A percentile compares a stretch with the other conserved stretches of the same genome.
Evolutionary conservation across 148 eudicot species (phyloP).

Genomic region (Dysphania ambrosioides): DNA sequence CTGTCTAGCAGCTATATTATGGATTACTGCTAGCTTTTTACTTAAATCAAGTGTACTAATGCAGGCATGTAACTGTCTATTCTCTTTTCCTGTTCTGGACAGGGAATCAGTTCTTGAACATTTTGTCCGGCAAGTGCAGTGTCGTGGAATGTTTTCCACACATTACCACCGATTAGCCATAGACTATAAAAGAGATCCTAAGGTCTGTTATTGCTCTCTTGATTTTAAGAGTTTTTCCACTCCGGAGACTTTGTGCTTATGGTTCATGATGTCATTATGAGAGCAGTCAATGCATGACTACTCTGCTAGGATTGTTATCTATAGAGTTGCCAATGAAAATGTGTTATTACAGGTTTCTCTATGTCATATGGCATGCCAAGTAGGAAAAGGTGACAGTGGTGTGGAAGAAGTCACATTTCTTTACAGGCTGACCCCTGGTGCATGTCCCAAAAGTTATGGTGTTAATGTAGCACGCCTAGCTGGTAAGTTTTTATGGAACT

Average conservation of each 20-base stretch:
- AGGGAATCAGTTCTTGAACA: slow-evolving; percentile 97
- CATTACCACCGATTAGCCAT: slow-evolving; percentile 90
- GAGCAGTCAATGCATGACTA: background rate
- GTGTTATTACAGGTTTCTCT: slow-evolving; percentile 59
- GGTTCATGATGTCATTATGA: background rate
- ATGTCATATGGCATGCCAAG: slow-evolving; percentile 95
- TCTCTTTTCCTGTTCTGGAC: slow-evolving; percentile 25
- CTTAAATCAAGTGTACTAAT: background rate
- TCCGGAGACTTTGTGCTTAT: background rate
- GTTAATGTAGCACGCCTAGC: slow-evolving; percentile 94
- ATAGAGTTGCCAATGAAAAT: background rate
- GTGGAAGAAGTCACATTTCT: slow-evolving; percentile 94
- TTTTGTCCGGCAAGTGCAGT: slow-evolving; percentile 66
- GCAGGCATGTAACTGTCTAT: slow-evolving; percentile 11
- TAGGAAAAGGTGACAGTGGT: slow-evolving; percentile 57
- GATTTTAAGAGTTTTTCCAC: background rate
- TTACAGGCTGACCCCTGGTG: slow-evolving; percentile 73
- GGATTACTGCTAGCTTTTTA: background rate
- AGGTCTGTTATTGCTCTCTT: slow-evolving; percentile 36
- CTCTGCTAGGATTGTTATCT: background rate
- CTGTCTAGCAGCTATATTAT: background rate
- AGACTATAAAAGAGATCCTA: slow-evolving; percentile 54
- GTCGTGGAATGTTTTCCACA: slow-evolving; percentile 97
- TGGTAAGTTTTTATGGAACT: slow-evolving; percentile 35
- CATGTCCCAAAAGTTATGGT: slow-evolving; percentile 98